These are phyloP conservation scores for Penicillium crystallinum DNA, from an alignment of 495 filamentous ascomycete genomes.

Conservation along the genomic window DNA sequence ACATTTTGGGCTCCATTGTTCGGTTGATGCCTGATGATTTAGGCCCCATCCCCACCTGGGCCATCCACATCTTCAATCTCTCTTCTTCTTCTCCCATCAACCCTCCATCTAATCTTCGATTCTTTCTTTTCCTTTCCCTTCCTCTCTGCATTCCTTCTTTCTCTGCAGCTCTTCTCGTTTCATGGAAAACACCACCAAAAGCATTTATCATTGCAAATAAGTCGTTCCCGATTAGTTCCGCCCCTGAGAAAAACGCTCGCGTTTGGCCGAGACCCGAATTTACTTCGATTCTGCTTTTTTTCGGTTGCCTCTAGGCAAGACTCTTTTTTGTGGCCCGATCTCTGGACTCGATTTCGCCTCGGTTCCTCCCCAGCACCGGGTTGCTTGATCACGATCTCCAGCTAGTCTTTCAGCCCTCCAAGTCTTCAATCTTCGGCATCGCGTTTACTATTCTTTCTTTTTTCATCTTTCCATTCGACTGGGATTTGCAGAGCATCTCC, in stretches of 20 bases:
- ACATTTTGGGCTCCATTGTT: conserved; percentile 1
- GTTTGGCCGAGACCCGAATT: conserved; percentile 21
- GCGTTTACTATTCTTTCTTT: conserved; percentile 18
- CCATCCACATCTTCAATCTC: conserved; percentile 18
- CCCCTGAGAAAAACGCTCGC: conserved; percentile 24
- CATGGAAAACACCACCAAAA: conserved; percentile 19
- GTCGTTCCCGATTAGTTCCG: conserved; percentile 22
- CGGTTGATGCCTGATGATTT: conserved; percentile 3
- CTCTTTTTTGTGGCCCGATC: conserved; percentile 1
- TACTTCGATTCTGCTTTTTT: conserved; percentile 10
- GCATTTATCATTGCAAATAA: conserved; percentile 21
- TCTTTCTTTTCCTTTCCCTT: conserved; percentile 25
- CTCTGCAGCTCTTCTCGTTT: conserved; percentile 25
- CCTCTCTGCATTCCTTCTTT: conserved; percentile 32
- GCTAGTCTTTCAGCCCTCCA: conserved; percentile 15
- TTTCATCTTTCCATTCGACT: conserved; percentile 17
- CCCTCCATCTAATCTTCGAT: conserved; percentile 27
- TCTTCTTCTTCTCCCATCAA: conserved; percentile 17
- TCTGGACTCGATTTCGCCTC: conserved; percentile 1
- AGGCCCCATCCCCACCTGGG: conserved; percentile 18
- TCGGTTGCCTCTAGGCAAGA: background rate
- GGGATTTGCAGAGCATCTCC: conserved; percentile 46
- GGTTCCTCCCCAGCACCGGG: conserved; percentile 2
- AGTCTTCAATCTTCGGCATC: conserved; percentile 10
- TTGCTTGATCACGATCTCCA: conserved; percentile 10